Conservation (phyloP, 108 stramenopile species). For the Fragilaria radians region DNA sequence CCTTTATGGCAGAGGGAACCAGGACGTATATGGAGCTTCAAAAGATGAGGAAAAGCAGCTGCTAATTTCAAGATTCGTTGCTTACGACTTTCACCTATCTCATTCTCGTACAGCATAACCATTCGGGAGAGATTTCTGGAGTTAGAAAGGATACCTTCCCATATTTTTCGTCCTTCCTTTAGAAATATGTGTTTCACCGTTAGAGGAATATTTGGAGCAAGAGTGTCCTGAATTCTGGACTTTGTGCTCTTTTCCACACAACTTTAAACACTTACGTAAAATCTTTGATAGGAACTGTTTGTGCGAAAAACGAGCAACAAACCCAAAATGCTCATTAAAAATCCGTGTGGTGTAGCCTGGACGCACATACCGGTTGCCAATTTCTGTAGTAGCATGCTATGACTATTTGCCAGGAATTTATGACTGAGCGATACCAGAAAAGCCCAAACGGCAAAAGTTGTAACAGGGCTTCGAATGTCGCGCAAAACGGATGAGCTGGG, state of each 20-base stretch:
- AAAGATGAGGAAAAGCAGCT: slow-evolving; percentile 67
- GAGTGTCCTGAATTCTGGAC: too few species aligned
- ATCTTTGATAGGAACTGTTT: slow-evolving; percentile 68
- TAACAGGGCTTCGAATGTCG: slow-evolving; percentile 29
- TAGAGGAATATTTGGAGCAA: background rate
- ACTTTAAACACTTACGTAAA: slow-evolving; percentile 23
- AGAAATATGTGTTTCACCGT: slow-evolving; percentile 1
- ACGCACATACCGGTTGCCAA: slow-evolving; percentile 38
- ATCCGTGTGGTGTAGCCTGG: slow-evolving; percentile 48
- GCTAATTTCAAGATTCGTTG: slow-evolving; percentile 38
- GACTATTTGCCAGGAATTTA: background rate
- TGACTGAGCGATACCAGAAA: slow-evolving; percentile 15
- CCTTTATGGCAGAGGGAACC: slow-evolving; percentile 35
- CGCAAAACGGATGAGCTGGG: slow-evolving; percentile 26
- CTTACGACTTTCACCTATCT: slow-evolving; percentile 42
- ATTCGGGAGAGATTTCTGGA: slow-evolving; percentile 72
- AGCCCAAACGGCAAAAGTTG: slow-evolving; percentile 19
- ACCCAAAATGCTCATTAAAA: slow-evolving; percentile 45
- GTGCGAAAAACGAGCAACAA: slow-evolving; percentile 72
- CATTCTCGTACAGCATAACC: slow-evolving; percentile 50
- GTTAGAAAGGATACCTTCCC: slow-evolving; percentile 63
- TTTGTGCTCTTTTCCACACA: too few species aligned
- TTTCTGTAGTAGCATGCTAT: background rate
- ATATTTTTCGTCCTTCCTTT: slow-evolving; percentile 82
- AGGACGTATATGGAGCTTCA: slow-evolving; percentile 63